Evolutionary conservation across 441 rosid species (phyloP).

Genomic region (Eruca vesicaria): DNA sequence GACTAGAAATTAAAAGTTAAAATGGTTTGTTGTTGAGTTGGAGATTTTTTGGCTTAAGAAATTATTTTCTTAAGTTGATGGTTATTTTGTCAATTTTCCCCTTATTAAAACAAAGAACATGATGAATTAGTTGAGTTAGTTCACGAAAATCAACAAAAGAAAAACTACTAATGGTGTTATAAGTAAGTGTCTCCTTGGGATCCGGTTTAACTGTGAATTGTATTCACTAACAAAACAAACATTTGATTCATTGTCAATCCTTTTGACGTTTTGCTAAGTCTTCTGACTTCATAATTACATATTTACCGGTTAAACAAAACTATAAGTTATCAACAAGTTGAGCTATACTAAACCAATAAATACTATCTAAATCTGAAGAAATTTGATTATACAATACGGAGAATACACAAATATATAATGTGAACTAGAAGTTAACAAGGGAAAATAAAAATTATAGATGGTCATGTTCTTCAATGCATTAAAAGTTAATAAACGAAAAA

Average conservation of each 20-base stretch:
- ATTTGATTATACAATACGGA: background rate
- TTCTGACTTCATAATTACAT: background rate
- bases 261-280: slow-evolving; percentile 9
- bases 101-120: no score
- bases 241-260: background rate
- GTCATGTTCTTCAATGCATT: slow-evolving; percentile 8
- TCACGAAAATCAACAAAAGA: background rate
- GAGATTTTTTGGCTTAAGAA: no score
- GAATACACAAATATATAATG: background rate
- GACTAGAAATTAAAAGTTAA: no score
- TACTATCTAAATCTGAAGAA: background rate
- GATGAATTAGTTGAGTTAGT: no score
- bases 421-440: background rate
- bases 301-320: background rate
- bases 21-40: no score
- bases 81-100: no score
- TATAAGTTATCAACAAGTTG: slow-evolving; percentile 2
- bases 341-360: background rate
- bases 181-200: background rate
- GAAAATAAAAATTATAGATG: background rate
- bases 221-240: background rate
- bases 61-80: no score
- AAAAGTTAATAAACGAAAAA: background rate
- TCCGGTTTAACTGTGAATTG: background rate
- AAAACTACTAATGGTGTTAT: no score